phyloP scores from a whole-genome alignment of 140 eudicot genomes.

The Erigeron philadelphicus region DNA sequence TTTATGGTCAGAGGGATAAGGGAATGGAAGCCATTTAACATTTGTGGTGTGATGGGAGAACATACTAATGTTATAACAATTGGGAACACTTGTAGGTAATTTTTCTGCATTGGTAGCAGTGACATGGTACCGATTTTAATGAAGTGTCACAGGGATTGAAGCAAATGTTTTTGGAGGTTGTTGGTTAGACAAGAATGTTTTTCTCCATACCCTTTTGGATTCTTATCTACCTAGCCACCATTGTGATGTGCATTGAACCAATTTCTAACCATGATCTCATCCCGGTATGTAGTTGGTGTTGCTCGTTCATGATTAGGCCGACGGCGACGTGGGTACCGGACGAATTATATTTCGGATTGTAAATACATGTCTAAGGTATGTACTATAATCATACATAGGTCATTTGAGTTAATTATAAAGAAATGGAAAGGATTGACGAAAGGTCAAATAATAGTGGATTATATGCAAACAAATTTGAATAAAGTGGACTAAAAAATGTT shows the following conservation, averaged over 20 bases:
- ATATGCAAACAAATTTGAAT: conserved; percentile 15
- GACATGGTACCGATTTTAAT: conserved; percentile 35
- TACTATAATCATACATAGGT: neutral
- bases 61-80: conserved; percentile 45
- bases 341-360: neutral
- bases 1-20: conserved; percentile 35
- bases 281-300: neutral
- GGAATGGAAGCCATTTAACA: conserved; percentile 37
- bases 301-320: neutral
- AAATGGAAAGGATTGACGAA: conserved; percentile 15
- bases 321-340: neutral
- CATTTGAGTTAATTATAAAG: conserved; percentile 9
- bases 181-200: conserved; percentile 56
- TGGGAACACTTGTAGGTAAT: conserved; percentile 65
- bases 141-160: conserved; percentile 38
- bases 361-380: neutral
- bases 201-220: conserved; percentile 49
- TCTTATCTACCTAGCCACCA: conserved; percentile 26
- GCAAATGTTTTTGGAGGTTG: conserved; percentile 50
- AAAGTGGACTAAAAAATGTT: conserved; percentile 13
- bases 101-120: conserved; percentile 31
- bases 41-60: conserved; percentile 30
- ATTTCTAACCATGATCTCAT: neutral
- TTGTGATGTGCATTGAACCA: conserved; percentile 26
- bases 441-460: conserved; percentile 24